Evolutionary conservation across 352 stramenopile genomes (phyloP).

Genomic region (Pythium rhizo-oryzae): DNA sequence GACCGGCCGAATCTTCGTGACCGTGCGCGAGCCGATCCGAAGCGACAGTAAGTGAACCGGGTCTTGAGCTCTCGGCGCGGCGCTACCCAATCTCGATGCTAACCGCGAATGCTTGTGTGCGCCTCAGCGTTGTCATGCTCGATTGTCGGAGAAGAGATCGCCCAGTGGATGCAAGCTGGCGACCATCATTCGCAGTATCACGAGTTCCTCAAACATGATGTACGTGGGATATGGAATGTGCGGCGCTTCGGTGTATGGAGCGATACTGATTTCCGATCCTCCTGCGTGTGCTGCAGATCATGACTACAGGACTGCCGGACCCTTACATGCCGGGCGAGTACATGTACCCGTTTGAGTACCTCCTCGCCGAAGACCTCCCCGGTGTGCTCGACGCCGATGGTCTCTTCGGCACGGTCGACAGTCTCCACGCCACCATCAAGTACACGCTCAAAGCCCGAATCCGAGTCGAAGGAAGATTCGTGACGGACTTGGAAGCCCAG

Average conservation of each 20-base stretch:
- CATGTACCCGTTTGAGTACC: slow-evolving; percentile 69
- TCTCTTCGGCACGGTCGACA: slow-evolving; percentile 50
- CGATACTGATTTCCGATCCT: not conserved
- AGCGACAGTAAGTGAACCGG: slow-evolving; percentile 46
- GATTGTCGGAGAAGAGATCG: slow-evolving; percentile 65
- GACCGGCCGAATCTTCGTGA: slow-evolving; percentile 54
- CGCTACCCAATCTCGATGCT: not conserved
- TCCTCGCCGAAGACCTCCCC: slow-evolving; percentile 52
- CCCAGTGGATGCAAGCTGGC: slow-evolving; percentile 59
- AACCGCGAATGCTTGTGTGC: not conserved
- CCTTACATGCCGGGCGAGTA: slow-evolving; percentile 70
- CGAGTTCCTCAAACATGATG: slow-evolving; percentile 67
- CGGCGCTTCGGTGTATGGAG: not conserved
- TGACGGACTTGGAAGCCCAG: slow-evolving; percentile 68
- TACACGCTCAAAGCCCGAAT: slow-evolving; percentile 73
- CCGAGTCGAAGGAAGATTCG: slow-evolving; percentile 68
- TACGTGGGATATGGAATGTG: slow-evolving; percentile 16
- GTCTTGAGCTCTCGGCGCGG: not conserved
- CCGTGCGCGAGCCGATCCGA: slow-evolving; percentile 55
- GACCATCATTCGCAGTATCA: slow-evolving; percentile 73
- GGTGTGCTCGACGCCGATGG: slow-evolving; percentile 64
- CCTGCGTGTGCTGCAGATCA: slow-evolving; percentile 33
- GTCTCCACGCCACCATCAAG: slow-evolving; percentile 72
- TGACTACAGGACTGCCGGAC: slow-evolving; percentile 49
- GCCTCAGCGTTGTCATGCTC: slow-evolving; percentile 53